phyloP scores from a whole-genome alignment of 2,329 filamentous ascomycete genomes.

The Chaetothyriales sp. region DNA sequence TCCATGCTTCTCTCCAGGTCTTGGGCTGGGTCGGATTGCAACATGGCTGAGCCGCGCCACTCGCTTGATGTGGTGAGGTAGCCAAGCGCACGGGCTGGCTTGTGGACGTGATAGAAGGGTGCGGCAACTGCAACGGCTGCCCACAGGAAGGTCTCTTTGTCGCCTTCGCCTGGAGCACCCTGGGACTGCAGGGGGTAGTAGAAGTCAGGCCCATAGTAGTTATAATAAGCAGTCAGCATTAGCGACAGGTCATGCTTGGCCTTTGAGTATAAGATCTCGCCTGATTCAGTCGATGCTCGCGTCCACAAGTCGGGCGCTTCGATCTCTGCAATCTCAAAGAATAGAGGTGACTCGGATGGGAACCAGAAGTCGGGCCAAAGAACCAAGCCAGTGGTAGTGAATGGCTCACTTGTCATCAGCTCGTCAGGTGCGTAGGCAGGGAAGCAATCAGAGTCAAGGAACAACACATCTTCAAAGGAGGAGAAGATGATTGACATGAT shows the following conservation, averaged over 20 bases:
- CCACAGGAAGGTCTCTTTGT: constrained; percentile 36
- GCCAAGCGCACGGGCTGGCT: constrained; percentile 6
- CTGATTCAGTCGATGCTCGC: constrained; percentile 32
- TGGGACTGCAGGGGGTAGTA: constrained; percentile 38
- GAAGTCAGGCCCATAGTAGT: constrained; percentile 38
- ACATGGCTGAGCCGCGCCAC: constrained; percentile 25
- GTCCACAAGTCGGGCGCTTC: constrained; percentile 20
- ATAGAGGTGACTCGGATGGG: constrained; percentile 27
- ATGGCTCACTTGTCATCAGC: constrained; percentile 23
- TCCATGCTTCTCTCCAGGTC: constrained; percentile 19
- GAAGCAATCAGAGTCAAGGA: constrained; percentile 26
- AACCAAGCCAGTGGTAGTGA: constrained; percentile 21
- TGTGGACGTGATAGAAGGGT: constrained; percentile 27
- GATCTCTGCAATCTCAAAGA: constrained; percentile 31
- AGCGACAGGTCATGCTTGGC: constrained; percentile 32
- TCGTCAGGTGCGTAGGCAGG: constrained; percentile 21
- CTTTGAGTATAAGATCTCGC: constrained; percentile 37
- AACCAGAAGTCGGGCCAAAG: constrained; percentile 32
- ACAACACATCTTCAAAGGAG: constrained; percentile 25
- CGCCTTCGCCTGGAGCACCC: constrained; percentile 29
- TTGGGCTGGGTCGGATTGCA: constrained; percentile 24
- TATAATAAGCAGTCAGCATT: constrained; percentile 40
- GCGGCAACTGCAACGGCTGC: constrained; percentile 29
- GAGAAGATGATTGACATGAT: constrained; percentile 25
- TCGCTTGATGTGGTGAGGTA: constrained; percentile 18